A percentile compares a stretch with the other conserved stretches of the same genome.
Conservation (phyloP, 169 alveolate species). For the Cryptosporidium sp. region DNA sequence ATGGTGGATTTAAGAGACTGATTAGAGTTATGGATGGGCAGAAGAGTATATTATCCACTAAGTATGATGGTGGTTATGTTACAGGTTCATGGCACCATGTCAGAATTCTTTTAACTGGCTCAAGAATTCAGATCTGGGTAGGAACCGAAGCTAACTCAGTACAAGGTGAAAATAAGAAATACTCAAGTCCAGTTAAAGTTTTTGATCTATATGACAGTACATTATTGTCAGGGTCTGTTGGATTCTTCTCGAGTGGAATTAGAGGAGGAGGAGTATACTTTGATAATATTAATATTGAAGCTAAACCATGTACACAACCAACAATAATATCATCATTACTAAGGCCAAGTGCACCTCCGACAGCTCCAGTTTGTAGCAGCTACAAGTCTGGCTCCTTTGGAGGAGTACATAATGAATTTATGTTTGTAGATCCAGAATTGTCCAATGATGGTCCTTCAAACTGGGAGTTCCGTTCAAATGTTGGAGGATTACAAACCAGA, state of each 20-base stretch:
- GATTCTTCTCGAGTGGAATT: conserved; percentile 67
- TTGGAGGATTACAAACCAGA: conserved; percentile 71
- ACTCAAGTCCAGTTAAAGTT: conserved; percentile 54
- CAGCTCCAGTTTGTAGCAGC: conserved; percentile 75
- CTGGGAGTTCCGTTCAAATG: conserved; percentile 77
- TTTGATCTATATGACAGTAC: conserved; percentile 62
- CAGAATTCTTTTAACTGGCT: conserved; percentile 75
- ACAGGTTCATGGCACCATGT: conserved; percentile 85
- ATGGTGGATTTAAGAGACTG: conserved; percentile 87
- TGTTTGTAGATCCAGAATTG: conserved; percentile 65
- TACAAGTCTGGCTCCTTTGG: conserved; percentile 75
- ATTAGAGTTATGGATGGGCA: conserved; percentile 87
- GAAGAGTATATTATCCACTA: conserved; percentile 86
- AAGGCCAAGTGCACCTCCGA: conserved; percentile 60
- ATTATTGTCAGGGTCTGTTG: conserved; percentile 60
- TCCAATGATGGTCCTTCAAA: conserved; percentile 72
- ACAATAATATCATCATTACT: conserved; percentile 32
- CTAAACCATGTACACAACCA: conserved; percentile 70
- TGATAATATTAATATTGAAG: conserved; percentile 57
- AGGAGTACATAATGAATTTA: conserved; percentile 67
- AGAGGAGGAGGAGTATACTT: conserved; percentile 70
- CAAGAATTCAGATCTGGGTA: conserved; percentile 72
- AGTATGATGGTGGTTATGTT: conserved; percentile 81
- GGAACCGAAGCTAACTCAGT: conserved; percentile 25
- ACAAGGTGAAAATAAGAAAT: conserved; percentile 14